Percentiles rank a stretch among this genome's conserved stretches.
phyloP scores from a whole-genome alignment of 2,329 filamentous ascomycete species.

The Phyllosticta citriasiana region DNA sequence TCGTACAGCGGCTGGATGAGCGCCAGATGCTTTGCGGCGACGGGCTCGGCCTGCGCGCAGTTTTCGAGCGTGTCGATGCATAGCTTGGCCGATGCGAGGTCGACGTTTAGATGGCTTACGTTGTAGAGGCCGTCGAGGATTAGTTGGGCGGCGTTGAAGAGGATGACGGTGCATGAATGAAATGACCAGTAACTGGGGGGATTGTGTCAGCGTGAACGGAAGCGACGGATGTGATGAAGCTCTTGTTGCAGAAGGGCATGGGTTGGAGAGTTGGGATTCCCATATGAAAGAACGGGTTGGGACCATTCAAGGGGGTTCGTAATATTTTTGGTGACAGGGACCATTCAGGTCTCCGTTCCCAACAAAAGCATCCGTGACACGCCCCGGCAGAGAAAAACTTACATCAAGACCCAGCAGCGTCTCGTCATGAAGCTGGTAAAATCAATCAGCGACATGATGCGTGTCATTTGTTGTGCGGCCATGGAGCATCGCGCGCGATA shows the following conservation, averaged over 20 bases:
- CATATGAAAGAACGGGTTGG: too few species aligned
- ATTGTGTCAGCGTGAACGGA: neutral
- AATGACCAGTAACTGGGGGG: conserved; percentile 26
- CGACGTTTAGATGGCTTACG: conserved; percentile 18
- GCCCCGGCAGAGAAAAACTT: conserved; percentile 5
- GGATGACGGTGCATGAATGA: conserved; percentile 24
- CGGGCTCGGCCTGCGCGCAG: conserved; percentile 22
- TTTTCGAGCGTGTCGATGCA: conserved; percentile 28
- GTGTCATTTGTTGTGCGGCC: conserved; percentile 26
- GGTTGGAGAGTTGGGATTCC: too few species aligned
- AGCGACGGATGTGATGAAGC: neutral
- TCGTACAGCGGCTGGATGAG: conserved; percentile 27
- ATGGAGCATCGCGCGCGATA: conserved; percentile 24
- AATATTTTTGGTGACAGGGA: too few species aligned
- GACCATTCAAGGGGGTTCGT: too few species aligned
- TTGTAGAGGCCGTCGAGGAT: conserved; percentile 23
- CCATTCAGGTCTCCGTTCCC: neutral
- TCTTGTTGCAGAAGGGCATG: too few species aligned
- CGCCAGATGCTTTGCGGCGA: conserved; percentile 24
- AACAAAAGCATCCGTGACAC: neutral
- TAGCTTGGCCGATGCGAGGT: conserved; percentile 23
- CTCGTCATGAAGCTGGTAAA: conserved; percentile 26
- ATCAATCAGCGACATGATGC: conserved; percentile 23
- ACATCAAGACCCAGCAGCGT: conserved; percentile 31
- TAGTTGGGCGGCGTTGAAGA: conserved; percentile 25